These are phyloP conservation scores for Ramaria rubella DNA, from an alignment of 768 basidiomycete genomes.

Conservation along the genomic window DNA sequence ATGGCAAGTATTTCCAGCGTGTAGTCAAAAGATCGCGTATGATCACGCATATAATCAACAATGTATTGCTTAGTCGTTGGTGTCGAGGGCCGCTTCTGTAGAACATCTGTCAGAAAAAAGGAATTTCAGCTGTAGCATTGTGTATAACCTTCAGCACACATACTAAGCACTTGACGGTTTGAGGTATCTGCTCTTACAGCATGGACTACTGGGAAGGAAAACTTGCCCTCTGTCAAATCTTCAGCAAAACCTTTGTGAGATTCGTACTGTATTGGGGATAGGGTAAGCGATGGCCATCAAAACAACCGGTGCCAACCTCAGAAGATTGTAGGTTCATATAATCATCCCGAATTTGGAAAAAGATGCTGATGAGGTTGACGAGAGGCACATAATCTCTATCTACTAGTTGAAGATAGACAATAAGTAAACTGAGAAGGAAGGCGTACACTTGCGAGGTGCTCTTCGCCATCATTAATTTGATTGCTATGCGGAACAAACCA, in stretches of 20 bases:
- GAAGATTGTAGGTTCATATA: slow-evolving; percentile 24
- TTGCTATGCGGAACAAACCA: slow-evolving; percentile 82
- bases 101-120: slow-evolving; percentile 56
- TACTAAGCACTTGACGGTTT: slow-evolving; percentile 81
- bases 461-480: slow-evolving; percentile 93
- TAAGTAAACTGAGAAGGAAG: neutral
- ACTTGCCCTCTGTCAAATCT: slow-evolving; percentile 94
- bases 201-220: slow-evolving; percentile 94
- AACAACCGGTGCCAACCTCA: neutral
- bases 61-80: slow-evolving; percentile 75
- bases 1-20: slow-evolving; percentile 61
- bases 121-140: neutral
- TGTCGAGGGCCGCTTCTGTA: slow-evolving; percentile 81
- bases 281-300: neutral
- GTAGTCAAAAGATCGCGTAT: slow-evolving; percentile 84
- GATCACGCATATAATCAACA: slow-evolving; percentile 68
- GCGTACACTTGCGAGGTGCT: slow-evolving; percentile 16
- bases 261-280: slow-evolving; percentile 54
- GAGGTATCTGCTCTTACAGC: slow-evolving; percentile 71
- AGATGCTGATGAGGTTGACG: slow-evolving; percentile 49
- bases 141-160: slow-evolving; percentile 21
- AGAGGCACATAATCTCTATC: slow-evolving; percentile 49
- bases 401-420: neutral
- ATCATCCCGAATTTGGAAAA: slow-evolving; percentile 57
- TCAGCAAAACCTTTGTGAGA: slow-evolving; percentile 86